A percentile compares a stretch with the other conserved stretches of the same genome.
Conservation (phyloP, 2,329 filamentous ascomycete species). For the Clathrospora elynae region DNA sequence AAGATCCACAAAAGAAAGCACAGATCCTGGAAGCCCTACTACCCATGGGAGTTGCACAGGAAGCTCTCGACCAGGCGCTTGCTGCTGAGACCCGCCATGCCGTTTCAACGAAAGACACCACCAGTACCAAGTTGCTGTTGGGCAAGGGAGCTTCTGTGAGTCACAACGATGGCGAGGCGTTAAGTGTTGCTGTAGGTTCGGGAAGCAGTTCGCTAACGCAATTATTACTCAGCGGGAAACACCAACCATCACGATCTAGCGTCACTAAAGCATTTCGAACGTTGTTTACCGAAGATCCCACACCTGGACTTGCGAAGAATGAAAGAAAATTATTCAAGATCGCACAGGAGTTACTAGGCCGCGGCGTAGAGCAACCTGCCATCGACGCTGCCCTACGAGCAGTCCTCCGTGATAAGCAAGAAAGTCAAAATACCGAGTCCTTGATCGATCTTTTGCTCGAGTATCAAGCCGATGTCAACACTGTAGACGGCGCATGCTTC, state of each 20-base stretch:
- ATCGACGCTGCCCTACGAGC: constrained; percentile 35
- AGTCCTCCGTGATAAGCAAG: constrained; percentile 22
- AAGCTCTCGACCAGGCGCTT: constrained; percentile 37
- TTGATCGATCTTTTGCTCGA: constrained; percentile 34
- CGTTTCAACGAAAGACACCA: constrained; percentile 27
- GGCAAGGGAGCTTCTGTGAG: constrained; percentile 52
- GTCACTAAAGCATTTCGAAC: constrained; percentile 36
- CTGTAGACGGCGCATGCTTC: constrained; percentile 38
- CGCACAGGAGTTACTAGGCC: constrained; percentile 30
- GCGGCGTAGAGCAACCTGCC: constrained; percentile 36
- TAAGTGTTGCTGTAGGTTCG: constrained; percentile 60
- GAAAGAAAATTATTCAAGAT: constrained; percentile 17
- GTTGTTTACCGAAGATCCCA: constrained; percentile 28
- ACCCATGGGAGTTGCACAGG: constrained; percentile 35
- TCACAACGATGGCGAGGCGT: constrained; percentile 59
- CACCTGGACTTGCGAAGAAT: constrained; percentile 2
- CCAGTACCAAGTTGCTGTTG: constrained; percentile 36
- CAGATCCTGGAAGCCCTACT: constrained; percentile 34
- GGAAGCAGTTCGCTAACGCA: constrained; percentile 58
- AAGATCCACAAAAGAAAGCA: constrained; percentile 31
- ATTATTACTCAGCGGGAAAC: constrained; percentile 54
- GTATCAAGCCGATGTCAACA: constrained; percentile 40
- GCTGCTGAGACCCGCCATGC: constrained; percentile 31
- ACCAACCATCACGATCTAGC: constrained; percentile 30
- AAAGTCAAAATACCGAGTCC: constrained; percentile 11